These are phyloP conservation scores for Irpex sp. DNA, from an alignment of 1,284 basidiomycete genomes.

Conservation along the genomic window DNA sequence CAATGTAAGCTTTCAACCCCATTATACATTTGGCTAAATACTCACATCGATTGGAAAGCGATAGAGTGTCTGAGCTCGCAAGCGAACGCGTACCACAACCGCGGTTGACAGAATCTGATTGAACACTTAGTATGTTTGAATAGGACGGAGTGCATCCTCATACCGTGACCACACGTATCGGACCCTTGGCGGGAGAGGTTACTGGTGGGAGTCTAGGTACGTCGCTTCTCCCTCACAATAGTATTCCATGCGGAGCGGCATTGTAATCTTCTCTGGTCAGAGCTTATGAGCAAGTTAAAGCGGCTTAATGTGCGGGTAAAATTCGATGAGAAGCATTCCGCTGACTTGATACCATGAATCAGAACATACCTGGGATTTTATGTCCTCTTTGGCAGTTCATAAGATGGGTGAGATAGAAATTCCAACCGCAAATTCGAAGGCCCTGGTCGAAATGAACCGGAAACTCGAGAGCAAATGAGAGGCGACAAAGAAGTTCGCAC, in stretches of 20 bases:
- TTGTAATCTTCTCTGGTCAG: not conserved
- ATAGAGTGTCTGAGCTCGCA: not conserved
- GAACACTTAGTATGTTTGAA: not conserved
- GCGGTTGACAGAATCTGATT: not conserved
- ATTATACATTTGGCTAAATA: not conserved
- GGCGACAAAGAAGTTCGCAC: slow-evolving; percentile 3
- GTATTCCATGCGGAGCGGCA: no score
- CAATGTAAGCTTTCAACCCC: not conserved
- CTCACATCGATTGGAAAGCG: not conserved
- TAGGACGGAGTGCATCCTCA: not conserved
- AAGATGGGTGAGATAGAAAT: not conserved
- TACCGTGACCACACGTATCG: not conserved
- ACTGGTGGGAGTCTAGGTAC: no score
- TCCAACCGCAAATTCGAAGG: not conserved
- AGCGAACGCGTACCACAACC: not conserved
- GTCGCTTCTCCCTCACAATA: no score
- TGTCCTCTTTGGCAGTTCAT: not conserved
- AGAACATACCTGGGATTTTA: not conserved
- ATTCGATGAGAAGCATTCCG: not conserved
- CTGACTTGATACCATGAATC: not conserved
- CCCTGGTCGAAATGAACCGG: not conserved
- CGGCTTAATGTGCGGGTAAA: not conserved
- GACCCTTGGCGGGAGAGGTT: not conserved
- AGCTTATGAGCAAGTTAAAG: not conserved
- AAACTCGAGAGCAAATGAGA: not conserved